Percentiles rank a stretch among this genome's conserved stretches.
These are phyloP conservation scores for Apophysomyces sp. DNA, from an alignment of 371 early-diverging fungal genomes.

Conservation along the genomic window DNA sequence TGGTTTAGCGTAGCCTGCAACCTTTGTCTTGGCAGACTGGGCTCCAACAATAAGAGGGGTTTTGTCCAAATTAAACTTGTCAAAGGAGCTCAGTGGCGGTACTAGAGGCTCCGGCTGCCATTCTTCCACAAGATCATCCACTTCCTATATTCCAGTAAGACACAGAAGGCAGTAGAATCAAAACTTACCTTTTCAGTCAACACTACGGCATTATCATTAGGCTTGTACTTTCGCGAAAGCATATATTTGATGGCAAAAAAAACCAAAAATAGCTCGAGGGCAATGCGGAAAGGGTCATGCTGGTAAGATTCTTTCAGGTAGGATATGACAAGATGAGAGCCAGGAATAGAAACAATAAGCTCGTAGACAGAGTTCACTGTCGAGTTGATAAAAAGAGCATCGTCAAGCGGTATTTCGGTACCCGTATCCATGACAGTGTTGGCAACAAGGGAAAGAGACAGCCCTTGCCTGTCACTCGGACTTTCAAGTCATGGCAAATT, in stretches of 20 bases:
- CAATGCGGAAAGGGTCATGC: constrained; percentile 93
- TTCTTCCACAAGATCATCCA: constrained; percentile 90
- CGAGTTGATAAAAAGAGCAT: constrained; percentile 45
- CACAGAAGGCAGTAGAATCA: background rate
- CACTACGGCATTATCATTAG: constrained; percentile 77
- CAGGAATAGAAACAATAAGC: constrained; percentile 63
- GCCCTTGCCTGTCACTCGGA: no score
- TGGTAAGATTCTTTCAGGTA: constrained; percentile 94
- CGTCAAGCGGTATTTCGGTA: constrained; percentile 13
- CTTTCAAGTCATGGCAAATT: no score
- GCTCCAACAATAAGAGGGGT: constrained; percentile 74
- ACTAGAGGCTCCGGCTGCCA: constrained; percentile 97
- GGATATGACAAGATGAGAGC: constrained; percentile 69
- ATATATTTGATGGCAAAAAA: constrained; percentile 91
- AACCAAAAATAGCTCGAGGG: constrained; percentile 85
- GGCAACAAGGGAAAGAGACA: background rate
- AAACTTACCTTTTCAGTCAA: constrained; percentile 79
- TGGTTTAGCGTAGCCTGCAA: constrained; percentile 53
- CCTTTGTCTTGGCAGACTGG: constrained; percentile 58
- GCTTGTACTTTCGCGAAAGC: constrained; percentile 81
- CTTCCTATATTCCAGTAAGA: constrained; percentile 10
- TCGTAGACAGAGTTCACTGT: constrained; percentile 44
- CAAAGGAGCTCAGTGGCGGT: constrained; percentile 70
- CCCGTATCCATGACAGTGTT: constrained; percentile 4
- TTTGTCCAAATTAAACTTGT: constrained; percentile 78